Percentiles rank a stretch among this genome's conserved stretches.
Conservation (phyloP, 2,329 filamentous ascomycete genomes). For the Calycina herbarum region DNA sequence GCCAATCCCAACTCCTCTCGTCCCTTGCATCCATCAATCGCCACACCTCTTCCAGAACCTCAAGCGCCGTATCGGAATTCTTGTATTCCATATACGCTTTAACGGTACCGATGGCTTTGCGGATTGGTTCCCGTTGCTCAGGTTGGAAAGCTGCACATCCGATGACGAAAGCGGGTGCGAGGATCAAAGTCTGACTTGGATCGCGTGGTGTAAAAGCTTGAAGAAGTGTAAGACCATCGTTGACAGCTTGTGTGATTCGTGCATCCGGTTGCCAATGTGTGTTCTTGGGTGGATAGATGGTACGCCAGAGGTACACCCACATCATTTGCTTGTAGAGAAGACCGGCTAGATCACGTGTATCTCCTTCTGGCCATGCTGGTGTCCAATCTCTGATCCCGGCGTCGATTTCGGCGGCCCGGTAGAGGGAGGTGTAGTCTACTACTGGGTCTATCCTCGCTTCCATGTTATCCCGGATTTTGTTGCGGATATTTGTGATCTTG, state of each 20-base stretch:
- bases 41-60: conserved; percentile 61
- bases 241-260: conserved; percentile 54
- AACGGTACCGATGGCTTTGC: conserved; percentile 50
- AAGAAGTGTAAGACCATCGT: conserved; percentile 56
- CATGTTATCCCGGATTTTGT: conserved; percentile 70
- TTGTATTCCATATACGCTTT: conserved; percentile 60
- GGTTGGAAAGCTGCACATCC: conserved; percentile 59
- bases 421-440: conserved; percentile 72
- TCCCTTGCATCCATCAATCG: conserved; percentile 57
- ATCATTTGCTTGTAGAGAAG: conserved; percentile 65
- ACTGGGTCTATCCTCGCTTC: conserved; percentile 61
- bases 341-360: conserved; percentile 56
- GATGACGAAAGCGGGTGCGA: conserved; percentile 61
- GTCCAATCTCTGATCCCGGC: conserved; percentile 72
- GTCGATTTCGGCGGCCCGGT: conserved; percentile 74
- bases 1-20: conserved; percentile 65
- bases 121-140: conserved; percentile 53
- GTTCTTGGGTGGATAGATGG: conserved; percentile 55
- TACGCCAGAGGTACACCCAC: conserved; percentile 64
- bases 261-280: conserved; percentile 42
- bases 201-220: conserved; percentile 58
- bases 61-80: conserved; percentile 54
- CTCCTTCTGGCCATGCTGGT: conserved; percentile 59
- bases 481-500: conserved; percentile 75
- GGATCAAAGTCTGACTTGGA: conserved; percentile 57